Evolutionary conservation across 192 early-diverging fungal species (phyloP).

Genomic region (Allomyces arbusculus): DNA sequence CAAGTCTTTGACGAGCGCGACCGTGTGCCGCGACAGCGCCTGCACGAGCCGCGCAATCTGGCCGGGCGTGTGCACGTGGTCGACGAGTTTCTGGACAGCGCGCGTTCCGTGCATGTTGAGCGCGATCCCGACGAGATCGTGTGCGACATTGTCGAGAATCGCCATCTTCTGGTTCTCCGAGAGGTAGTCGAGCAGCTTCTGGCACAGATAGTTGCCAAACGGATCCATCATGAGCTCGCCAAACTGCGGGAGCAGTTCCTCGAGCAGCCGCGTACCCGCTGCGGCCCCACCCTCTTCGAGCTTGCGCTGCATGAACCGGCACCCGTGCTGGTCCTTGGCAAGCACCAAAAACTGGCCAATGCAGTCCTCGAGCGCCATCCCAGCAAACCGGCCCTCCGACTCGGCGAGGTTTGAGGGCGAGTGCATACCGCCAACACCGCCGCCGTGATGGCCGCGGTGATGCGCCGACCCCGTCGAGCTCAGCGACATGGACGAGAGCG

Average conservation of each 20-base stretch:
- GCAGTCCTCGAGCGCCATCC: conserved; percentile 41
- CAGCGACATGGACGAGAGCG: too few relatives aligned
- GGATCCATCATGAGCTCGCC: conserved; percentile 73
- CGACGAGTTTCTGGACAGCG: conserved; percentile 82
- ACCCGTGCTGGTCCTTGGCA: conserved; percentile 78
- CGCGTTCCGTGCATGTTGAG: conserved; percentile 83
- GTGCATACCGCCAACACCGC: too few relatives aligned
- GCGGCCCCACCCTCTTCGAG: conserved; percentile 50
- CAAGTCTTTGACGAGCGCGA: conserved; percentile 69
- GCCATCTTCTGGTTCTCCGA: conserved; percentile 50
- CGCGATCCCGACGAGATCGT: conserved; percentile 56
- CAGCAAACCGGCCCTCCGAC: conserved; percentile 30
- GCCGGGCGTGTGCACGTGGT: conserved; percentile 36
- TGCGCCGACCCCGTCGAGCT: too few relatives aligned
- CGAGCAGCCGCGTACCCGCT: conserved; percentile 48
- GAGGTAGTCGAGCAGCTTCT: conserved; percentile 69
- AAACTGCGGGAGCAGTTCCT: conserved; percentile 52
- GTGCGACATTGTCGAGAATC: conserved; percentile 48
- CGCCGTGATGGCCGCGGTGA: too few relatives aligned
- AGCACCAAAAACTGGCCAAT: conserved; percentile 51
- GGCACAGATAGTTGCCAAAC: conserved; percentile 82
- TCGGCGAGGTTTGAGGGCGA: too few relatives aligned
- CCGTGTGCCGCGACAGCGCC: conserved; percentile 46
- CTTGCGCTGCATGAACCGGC: conserved; percentile 68
- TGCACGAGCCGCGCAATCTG: conserved; percentile 44